phyloP scores from a whole-genome alignment of 306 rosid genomes.

The Macrotyloma uniflorum region DNA sequence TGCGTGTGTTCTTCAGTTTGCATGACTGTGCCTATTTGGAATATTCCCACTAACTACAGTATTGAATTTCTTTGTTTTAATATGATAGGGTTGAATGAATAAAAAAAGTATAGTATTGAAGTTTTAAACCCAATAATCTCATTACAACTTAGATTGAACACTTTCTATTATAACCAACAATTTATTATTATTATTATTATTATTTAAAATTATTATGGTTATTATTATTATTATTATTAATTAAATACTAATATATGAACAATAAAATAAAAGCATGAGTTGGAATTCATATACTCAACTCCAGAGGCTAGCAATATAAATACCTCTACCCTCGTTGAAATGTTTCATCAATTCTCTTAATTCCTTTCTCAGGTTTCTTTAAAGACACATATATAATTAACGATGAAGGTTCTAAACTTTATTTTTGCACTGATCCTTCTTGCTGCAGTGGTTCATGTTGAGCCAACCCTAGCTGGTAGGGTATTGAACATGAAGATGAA shows the following conservation, averaged over 20 bases:
- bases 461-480: slow-evolving; percentile 53
- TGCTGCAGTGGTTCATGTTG: slow-evolving; percentile 44
- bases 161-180: too few species aligned
- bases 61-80: too few species aligned
- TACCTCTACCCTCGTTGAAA: slow-evolving; percentile 33
- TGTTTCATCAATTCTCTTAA: background rate
- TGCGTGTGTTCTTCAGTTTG: too few species aligned
- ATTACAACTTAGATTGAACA: too few species aligned
- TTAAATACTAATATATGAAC: background rate
- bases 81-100: too few species aligned
- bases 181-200: too few species aligned
- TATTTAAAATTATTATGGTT: too few species aligned
- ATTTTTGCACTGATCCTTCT: slow-evolving; percentile 48
- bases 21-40: too few species aligned
- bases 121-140: too few species aligned
- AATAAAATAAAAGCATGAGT: slow-evolving; percentile 20
- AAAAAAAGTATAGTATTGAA: too few species aligned
- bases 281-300: background rate
- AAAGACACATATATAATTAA: background rate
- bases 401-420: slow-evolving; percentile 46
- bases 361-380: background rate
- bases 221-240: too few species aligned
- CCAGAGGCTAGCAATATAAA: slow-evolving; percentile 42
- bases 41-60: too few species aligned
- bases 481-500: slow-evolving; percentile 32